These are phyloP conservation scores for Ochromonas danica DNA, from an alignment of 108 stramenopile species.

Conservation along the genomic window DNA sequence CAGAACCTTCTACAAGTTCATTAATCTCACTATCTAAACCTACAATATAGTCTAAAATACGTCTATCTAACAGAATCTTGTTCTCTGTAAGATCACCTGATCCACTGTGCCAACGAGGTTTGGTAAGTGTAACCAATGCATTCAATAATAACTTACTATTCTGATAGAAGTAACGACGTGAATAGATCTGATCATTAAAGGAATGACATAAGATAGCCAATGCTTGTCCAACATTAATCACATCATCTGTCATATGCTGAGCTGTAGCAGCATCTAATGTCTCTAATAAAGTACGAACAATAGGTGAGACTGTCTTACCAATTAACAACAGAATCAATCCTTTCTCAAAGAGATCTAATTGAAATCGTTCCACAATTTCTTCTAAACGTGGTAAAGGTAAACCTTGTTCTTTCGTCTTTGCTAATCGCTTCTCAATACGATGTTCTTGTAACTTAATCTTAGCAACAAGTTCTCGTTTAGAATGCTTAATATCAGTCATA, in stretches of 20 bases:
- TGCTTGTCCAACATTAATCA: slow-evolving; percentile 8
- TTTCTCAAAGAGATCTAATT: slow-evolving; percentile 24
- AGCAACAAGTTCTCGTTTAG: slow-evolving; percentile 10
- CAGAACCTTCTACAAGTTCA: slow-evolving; percentile 35
- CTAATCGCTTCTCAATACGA: background rate
- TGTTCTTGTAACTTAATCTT: slow-evolving; percentile 18
- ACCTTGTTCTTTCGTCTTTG: background rate
- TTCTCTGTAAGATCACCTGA: slow-evolving; percentile 35
- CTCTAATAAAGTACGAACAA: background rate
- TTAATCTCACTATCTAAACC: slow-evolving; percentile 40
- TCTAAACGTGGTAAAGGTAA: slow-evolving; percentile 21
- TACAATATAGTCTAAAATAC: slow-evolving; percentile 35
- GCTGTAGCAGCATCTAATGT: background rate
- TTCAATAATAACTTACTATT: slow-evolving; percentile 6
- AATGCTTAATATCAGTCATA: background rate
- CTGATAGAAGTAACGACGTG: slow-evolving; percentile 28
- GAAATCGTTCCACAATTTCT: background rate
- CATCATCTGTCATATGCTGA: background rate
- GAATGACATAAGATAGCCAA: slow-evolving; percentile 23
- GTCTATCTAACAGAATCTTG: slow-evolving; percentile 22
- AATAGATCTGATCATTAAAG: background rate
- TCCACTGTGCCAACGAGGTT: slow-evolving; percentile 2
- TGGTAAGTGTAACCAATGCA: background rate
- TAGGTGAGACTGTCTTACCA: slow-evolving; percentile 5
- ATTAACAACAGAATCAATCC: slow-evolving; percentile 28